These are phyloP conservation scores for Acer yangbiense DNA, from an alignment of 345 rosid species.

Conservation along the genomic window DNA sequence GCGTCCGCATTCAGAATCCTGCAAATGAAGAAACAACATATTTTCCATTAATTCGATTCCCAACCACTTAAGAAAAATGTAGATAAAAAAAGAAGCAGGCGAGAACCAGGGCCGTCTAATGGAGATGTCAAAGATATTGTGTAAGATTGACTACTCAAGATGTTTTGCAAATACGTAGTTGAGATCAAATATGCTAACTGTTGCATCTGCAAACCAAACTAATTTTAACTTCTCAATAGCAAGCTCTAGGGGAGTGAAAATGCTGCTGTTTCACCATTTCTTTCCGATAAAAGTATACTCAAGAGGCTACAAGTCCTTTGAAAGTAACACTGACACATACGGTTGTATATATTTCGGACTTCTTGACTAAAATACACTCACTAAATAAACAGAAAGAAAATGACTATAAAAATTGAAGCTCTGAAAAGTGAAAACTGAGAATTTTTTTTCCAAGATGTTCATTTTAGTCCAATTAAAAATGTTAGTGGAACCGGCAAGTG, in stretches of 20 bases:
- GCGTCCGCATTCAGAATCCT: constrained; percentile 33
- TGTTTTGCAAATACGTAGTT: neutral
- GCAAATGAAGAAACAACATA: constrained; percentile 23
- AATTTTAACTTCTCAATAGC: neutral
- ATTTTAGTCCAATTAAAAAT: neutral
- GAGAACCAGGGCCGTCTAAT: neutral
- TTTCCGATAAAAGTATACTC: too few relatives aligned
- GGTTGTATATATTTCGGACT: neutral
- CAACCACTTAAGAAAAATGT: neutral
- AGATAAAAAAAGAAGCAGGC: neutral
- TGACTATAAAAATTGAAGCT: neutral
- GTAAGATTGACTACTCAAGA: neutral
- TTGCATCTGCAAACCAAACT: neutral
- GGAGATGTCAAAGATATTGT: neutral
- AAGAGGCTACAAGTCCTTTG: neutral
- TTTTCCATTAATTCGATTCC: neutral
- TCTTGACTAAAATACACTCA: too few relatives aligned
- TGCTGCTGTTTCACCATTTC: neutral
- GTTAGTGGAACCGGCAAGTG: neutral
- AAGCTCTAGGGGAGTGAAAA: neutral
- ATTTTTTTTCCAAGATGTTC: neutral
- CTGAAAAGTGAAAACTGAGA: neutral
- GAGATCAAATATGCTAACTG: neutral
- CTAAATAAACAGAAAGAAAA: neutral
- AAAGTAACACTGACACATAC: neutral